Base-by-base conservation (phyloP, 805 yeast species). In the Hanseniaspora meyeri region DNA sequence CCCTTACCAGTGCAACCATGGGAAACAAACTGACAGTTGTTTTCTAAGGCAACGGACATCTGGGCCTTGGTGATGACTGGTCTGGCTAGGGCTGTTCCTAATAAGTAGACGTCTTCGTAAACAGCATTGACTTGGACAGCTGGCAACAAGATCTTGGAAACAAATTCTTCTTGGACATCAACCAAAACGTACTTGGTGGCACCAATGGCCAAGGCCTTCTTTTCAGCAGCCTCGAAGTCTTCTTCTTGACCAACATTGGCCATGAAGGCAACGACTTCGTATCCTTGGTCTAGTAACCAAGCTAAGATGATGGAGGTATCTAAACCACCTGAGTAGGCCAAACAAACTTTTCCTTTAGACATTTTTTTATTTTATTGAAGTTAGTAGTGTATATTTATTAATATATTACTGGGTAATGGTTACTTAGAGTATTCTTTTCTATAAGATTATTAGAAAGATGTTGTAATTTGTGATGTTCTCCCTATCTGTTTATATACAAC, bases 1-100 rank as follows among this genome's bases (percentile, higher is more conserved):
- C 99, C 99, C 77, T 93, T 93, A 76, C 99, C 99, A 63, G 99
- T 93, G 77, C 98, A 93, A 62, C 99, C 99, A 73, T 93, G 99
- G 50, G 96, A 82, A 51, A 93, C 98, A 55, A 97, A 97, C 66
- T 91, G 89, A 79, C 98, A 93, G 62, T 97, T 97, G 73, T 93
- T 95, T 66, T 86, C 80, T 75, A 89, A 95, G 60, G 99, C 99
- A 62, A 88, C 97, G 67, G 85, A 79, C 70, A 93, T 93, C 76
- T 93, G 98, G 52, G 98, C 98, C 75, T 90, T 83, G 57, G 99
- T 96, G 72, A 93, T 93, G 58, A 91, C 96, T 39, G 99, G 99
- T 77, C 99, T 86, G 53, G 99, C 99, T 68, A 93, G 78, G 14
- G 99, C 89, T 58, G 99, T 93, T 67, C 99, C 99, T 66, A 93